Evolutionary conservation across 108 stramenopile genomes (phyloP).

Genomic region (Discostella stelligeroides): DNA sequence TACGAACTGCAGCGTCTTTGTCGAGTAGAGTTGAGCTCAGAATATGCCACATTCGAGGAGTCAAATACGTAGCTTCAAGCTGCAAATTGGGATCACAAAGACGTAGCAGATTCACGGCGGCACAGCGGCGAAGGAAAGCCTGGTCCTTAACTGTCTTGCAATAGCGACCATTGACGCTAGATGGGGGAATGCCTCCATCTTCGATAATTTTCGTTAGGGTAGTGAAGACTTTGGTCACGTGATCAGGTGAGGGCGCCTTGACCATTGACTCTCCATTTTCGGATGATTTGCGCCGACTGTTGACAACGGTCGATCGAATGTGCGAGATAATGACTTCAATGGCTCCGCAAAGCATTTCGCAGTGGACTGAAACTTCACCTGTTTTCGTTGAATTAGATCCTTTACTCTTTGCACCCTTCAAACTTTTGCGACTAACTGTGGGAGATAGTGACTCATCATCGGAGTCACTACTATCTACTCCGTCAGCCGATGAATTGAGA

Average conservation of each 20-base stretch:
- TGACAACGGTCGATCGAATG: constrained; percentile 61
- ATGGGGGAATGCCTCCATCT: constrained; percentile 60
- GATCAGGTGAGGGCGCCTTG: constrained; percentile 35
- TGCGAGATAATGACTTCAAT: constrained; percentile 77
- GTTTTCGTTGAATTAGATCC: constrained; percentile 43
- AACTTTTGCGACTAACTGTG: constrained; percentile 20
- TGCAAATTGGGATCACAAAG: constrained; percentile 73
- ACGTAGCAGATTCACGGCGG: constrained; percentile 70
- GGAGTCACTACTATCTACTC: constrained; percentile 38
- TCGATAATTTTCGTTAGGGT: constrained; percentile 53
- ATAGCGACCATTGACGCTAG: constrained; percentile 51
- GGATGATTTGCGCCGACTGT: constrained; percentile 21
- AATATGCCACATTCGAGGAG: constrained; percentile 64
- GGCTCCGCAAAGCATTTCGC: constrained; percentile 66
- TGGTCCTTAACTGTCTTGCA: constrained; percentile 56
- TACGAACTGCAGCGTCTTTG: constrained; percentile 60
- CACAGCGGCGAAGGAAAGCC: constrained; percentile 74
- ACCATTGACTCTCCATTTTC: constrained; percentile 11
- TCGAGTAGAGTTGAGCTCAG: constrained; percentile 65
- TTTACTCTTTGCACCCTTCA: constrained; percentile 21
- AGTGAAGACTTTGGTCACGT: constrained; percentile 48
- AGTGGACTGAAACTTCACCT: constrained; percentile 52
- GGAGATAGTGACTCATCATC: constrained; percentile 48
- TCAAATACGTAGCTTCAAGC: constrained; percentile 64
- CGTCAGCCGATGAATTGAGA: constrained; percentile 29